Conservation (phyloP, 2,329 filamentous ascomycete species). For the Corynespora cassiicola region DNA sequence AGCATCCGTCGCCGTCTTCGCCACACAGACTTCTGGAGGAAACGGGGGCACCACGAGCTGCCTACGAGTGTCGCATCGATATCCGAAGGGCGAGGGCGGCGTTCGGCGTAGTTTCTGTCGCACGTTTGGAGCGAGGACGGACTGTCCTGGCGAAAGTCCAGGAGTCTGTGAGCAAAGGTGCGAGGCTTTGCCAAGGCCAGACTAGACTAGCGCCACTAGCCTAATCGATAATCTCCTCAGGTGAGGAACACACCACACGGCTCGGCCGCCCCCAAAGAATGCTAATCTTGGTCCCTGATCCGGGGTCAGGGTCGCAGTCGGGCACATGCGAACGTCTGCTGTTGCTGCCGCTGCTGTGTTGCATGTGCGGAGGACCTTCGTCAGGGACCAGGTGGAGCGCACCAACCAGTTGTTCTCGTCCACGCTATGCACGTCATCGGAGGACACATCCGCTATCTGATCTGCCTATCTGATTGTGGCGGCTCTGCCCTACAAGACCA, state of each 20-base stretch:
- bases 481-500: too few relatives aligned
- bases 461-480: conserved; percentile 13
- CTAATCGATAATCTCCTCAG: conserved; percentile 15
- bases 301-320: too few relatives aligned
- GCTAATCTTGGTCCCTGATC: too few relatives aligned
- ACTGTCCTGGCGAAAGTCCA: conserved; percentile 22
- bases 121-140: conserved; percentile 14
- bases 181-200: conserved; percentile 17
- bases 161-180: conserved; percentile 21
- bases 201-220: conserved; percentile 16
- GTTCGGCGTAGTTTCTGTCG: conserved; percentile 9
- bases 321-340: too few relatives aligned
- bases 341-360: too few relatives aligned
- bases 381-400: background rate
- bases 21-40: conserved; percentile 28
- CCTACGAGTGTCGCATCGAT: conserved; percentile 30
- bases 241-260: background rate
- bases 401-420: conserved; percentile 1
- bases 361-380: too few relatives aligned
- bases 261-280: too few relatives aligned
- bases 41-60: conserved; percentile 24
- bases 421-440: conserved; percentile 28
- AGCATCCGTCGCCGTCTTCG: conserved; percentile 32
- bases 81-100: conserved; percentile 6
- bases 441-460: conserved; percentile 13